Evolutionary conservation across 2,329 filamentous ascomycete genomes (phyloP).

Genomic region (Aspergillus persii): DNA sequence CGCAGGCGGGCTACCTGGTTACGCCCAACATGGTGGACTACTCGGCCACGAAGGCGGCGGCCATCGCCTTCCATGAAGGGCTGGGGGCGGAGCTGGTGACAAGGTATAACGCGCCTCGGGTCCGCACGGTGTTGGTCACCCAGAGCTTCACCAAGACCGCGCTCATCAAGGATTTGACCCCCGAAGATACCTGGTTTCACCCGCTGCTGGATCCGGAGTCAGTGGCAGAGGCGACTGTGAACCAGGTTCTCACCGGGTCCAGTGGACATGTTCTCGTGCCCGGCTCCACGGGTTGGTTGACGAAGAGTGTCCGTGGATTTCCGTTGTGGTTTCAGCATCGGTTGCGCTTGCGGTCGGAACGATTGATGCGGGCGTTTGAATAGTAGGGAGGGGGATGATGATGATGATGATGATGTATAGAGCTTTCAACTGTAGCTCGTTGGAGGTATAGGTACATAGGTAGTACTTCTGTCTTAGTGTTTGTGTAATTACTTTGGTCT

Average conservation of each 20-base stretch:
- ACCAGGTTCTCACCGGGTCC: constrained; percentile 57
- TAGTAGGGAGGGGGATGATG: background rate
- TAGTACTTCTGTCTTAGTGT: too few relatives aligned
- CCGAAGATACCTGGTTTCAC: constrained; percentile 51
- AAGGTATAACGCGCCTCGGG: constrained; percentile 60
- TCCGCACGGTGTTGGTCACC: constrained; percentile 63
- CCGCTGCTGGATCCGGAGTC: constrained; percentile 59
- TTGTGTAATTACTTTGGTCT: too few relatives aligned
- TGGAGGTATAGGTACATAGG: too few relatives aligned
- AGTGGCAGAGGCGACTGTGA: constrained; percentile 63
- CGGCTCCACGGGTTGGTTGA: constrained; percentile 44
- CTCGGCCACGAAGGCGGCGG: constrained; percentile 63
- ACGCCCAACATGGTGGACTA: constrained; percentile 68
- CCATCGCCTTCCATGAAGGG: constrained; percentile 66
- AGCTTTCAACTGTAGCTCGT: background rate
- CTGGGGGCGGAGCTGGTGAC: constrained; percentile 58
- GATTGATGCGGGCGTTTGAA: constrained; percentile 22
- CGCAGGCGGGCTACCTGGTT: constrained; percentile 59
- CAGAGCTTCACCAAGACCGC: constrained; percentile 62
- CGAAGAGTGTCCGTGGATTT: constrained; percentile 45
- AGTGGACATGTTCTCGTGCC: constrained; percentile 60
- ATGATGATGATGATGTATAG: background rate
- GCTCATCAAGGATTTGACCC: constrained; percentile 59
- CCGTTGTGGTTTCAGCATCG: constrained; percentile 64
- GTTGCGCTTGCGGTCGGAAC: constrained; percentile 44